These are phyloP conservation scores for Dothideomycetidae sp. DNA, from an alignment of 2,329 filamentous ascomycete genomes.

Conservation along the genomic window DNA sequence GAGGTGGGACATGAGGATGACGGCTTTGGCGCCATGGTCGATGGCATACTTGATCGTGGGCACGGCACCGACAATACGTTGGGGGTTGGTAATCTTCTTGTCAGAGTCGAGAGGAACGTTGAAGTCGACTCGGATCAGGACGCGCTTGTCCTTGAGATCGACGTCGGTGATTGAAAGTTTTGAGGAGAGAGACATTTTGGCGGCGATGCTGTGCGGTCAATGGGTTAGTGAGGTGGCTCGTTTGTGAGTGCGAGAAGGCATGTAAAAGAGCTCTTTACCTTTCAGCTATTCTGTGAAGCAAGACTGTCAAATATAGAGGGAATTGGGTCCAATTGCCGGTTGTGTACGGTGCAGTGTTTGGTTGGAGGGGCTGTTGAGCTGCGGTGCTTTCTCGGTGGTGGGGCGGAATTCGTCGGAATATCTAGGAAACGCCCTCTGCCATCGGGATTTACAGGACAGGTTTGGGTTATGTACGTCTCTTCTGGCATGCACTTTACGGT, in stretches of 20 bases:
- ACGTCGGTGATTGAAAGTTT: constrained; percentile 95
- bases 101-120: constrained; percentile 91
- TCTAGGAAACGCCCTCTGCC: too few relatives aligned
- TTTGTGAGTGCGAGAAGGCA: not conserved
- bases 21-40: constrained; percentile 40
- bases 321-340: too few relatives aligned
- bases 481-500: too few relatives aligned
- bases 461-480: too few relatives aligned
- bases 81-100: constrained; percentile 85
- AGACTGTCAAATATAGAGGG: not conserved
- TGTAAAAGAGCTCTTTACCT: not conserved
- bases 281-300: not conserved
- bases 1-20: constrained; percentile 96
- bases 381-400: too few relatives aligned
- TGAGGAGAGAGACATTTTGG: constrained; percentile 87
- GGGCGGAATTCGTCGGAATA: too few relatives aligned
- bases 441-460: too few relatives aligned
- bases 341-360: too few relatives aligned
- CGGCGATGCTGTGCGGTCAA: not conserved
- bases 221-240: too few relatives aligned
- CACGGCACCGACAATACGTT: constrained; percentile 85
- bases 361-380: constrained; percentile 9
- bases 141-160: constrained; percentile 95
- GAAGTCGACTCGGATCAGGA: constrained; percentile 98
- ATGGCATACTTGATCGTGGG: constrained; percentile 29